Conservation (phyloP, 768 basidiomycete genomes). For the Naganishia friedmannii region DNA sequence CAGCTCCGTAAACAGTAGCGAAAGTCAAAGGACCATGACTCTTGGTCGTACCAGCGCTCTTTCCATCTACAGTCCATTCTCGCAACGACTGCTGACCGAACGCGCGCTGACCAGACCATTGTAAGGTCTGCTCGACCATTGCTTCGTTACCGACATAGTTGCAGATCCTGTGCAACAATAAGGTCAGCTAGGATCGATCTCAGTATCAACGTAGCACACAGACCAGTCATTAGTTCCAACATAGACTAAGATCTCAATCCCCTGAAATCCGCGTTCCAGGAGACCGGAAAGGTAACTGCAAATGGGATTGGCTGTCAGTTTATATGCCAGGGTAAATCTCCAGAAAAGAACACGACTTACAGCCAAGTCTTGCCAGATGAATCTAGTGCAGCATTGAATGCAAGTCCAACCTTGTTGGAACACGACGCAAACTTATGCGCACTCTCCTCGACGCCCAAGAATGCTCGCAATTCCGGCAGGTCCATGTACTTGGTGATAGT, state of each 20-base stretch:
- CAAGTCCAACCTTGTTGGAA: constrained; percentile 56
- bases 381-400: constrained; percentile 63
- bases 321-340: not conserved
- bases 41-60: constrained; percentile 61
- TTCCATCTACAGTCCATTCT: constrained; percentile 62
- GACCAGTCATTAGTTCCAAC: constrained; percentile 59
- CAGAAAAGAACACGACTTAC: not conserved
- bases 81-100: constrained; percentile 57
- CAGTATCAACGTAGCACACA: not conserved
- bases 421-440: constrained; percentile 53
- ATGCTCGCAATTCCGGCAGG: constrained; percentile 58
- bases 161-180: constrained; percentile 56
- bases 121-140: constrained; percentile 66
- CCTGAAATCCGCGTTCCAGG: constrained; percentile 77
- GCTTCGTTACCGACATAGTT: constrained; percentile 70
- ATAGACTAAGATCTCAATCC: constrained; percentile 68
- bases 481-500: constrained; percentile 65
- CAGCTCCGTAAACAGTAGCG: constrained; percentile 55
- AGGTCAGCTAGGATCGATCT: not conserved
- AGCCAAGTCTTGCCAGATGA: constrained; percentile 59
- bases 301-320: constrained; percentile 10
- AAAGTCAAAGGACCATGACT: constrained; percentile 63
- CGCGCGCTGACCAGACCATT: constrained; percentile 65
- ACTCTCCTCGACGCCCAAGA: constrained; percentile 69
- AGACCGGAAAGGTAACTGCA: constrained; percentile 62